phyloP scores from a whole-genome alignment of 805 yeast species.

The Hanseniaspora lachancei region DNA sequence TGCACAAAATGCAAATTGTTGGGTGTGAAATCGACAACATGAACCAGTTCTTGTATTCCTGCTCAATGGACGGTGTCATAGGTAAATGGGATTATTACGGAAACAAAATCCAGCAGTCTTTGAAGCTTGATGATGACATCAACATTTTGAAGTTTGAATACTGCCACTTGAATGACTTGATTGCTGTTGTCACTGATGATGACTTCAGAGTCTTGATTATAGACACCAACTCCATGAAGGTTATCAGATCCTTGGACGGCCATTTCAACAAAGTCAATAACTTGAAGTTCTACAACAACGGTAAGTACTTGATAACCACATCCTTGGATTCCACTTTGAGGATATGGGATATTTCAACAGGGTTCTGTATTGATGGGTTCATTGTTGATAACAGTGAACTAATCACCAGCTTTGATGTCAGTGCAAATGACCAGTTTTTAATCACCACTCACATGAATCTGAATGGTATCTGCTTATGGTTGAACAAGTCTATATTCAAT shows the following conservation, averaged over 20 bases:
- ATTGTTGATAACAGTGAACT: slow-evolving; percentile 56
- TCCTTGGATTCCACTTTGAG: slow-evolving; percentile 77
- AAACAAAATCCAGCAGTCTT: slow-evolving; percentile 50
- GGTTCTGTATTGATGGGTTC: slow-evolving; percentile 91
- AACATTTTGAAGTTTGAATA: slow-evolving; percentile 55
- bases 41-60: slow-evolving; percentile 75
- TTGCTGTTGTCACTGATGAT: slow-evolving; percentile 67
- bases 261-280: slow-evolving; percentile 80
- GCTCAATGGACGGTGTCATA: slow-evolving; percentile 79
- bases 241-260: slow-evolving; percentile 80
- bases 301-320: slow-evolving; percentile 83
- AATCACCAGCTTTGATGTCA: slow-evolving; percentile 54
- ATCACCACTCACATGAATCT: slow-evolving; percentile 89
- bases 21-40: slow-evolving; percentile 83
- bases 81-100: slow-evolving; percentile 76
- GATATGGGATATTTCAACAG: slow-evolving; percentile 96
- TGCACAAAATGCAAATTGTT: slow-evolving; percentile 70
- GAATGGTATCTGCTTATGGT: slow-evolving; percentile 85
- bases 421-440: slow-evolving; percentile 77
- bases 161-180: slow-evolving; percentile 56
- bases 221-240: slow-evolving; percentile 66
- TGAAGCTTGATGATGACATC: slow-evolving; percentile 62
- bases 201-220: slow-evolving; percentile 72
- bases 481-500: slow-evolving; percentile 72
- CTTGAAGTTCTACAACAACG: slow-evolving; percentile 84